Evolutionary conservation across 2,329 filamentous ascomycete genomes (phyloP).

Genomic region (Ramularia collo-cygni): DNA sequence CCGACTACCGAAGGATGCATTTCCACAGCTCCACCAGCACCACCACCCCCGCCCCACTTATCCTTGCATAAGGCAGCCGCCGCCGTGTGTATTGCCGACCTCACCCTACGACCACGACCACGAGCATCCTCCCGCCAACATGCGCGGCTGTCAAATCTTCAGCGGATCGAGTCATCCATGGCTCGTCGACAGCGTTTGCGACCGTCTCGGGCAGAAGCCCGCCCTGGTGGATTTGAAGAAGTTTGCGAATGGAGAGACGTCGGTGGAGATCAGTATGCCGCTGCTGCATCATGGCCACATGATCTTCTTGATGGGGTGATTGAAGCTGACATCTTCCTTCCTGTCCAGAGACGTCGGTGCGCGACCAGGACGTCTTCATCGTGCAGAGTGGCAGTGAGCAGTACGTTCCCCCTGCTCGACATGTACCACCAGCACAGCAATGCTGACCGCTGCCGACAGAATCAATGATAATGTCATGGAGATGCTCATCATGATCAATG

Average conservation of each 20-base stretch:
- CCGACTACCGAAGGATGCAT: conserved; percentile 17
- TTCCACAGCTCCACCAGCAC: conserved; percentile 10
- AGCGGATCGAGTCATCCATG: conserved; percentile 58
- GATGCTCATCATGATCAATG: conserved; percentile 96
- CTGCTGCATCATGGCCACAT: neutral
- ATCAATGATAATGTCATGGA: conserved; percentile 99
- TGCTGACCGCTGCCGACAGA: conserved; percentile 31
- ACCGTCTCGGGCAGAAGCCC: conserved; percentile 55
- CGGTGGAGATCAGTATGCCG: conserved; percentile 55
- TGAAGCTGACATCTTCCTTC: conserved; percentile 19
- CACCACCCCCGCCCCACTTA: no score
- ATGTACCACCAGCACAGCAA: neutral
- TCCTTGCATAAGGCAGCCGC: no score
- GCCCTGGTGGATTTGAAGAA: conserved; percentile 57
- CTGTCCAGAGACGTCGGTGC: conserved; percentile 56
- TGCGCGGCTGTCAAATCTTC: conserved; percentile 63
- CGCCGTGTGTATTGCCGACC: no score
- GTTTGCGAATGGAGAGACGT: conserved; percentile 65
- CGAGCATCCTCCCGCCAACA: conserved; percentile 36
- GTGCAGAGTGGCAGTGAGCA: conserved; percentile 92
- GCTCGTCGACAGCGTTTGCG: conserved; percentile 59
- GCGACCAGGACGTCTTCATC: conserved; percentile 98
- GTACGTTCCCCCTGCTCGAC: conserved; percentile 29
- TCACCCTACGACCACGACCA: no score
- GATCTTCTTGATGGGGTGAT: no score